Percentiles rank a stretch among this genome's conserved stretches.
Conservation (phyloP, 1,139 yeast species). For the Kluyveromyces marxianus region DNA sequence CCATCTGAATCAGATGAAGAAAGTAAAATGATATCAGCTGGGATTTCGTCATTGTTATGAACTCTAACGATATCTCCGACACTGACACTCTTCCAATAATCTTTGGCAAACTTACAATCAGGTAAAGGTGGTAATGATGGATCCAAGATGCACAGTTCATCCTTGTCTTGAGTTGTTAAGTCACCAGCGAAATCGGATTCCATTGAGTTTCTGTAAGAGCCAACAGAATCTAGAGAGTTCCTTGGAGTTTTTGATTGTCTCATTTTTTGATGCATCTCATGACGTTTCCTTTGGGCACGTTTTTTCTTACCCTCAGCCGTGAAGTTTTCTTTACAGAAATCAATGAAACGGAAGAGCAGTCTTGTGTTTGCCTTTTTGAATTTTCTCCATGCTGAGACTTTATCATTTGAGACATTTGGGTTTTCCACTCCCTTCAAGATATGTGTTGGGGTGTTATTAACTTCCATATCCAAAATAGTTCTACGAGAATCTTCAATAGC, state of each 20-base stretch:
- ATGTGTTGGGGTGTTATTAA: constrained; percentile 82
- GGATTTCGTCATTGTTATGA: constrained; percentile 82
- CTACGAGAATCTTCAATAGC: constrained; percentile 92
- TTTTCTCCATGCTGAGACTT: constrained; percentile 50
- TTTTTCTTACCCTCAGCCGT: constrained; percentile 34
- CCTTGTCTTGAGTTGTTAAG: constrained; percentile 21
- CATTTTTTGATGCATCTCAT: constrained; percentile 11
- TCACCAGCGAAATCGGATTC: constrained; percentile 21
- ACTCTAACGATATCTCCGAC: constrained; percentile 88
- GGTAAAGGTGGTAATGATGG: constrained; percentile 21
- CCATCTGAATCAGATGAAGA: constrained; percentile 86
- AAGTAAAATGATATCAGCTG: constrained; percentile 78
- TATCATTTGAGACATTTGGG: constrained; percentile 63
- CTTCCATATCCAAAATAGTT: constrained; percentile 68
- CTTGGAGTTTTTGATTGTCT: constrained; percentile 20
- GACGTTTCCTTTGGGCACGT: constrained; percentile 20
- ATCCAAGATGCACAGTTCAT: constrained; percentile 22
- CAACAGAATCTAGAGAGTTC: constrained; percentile 27
- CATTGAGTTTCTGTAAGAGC: constrained; percentile 26
- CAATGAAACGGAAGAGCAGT: constrained; percentile 25
- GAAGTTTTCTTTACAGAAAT: constrained; percentile 30
- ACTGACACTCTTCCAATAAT: constrained; percentile 78
- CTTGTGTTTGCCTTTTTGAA: constrained; percentile 47
- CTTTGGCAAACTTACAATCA: constrained; percentile 48
- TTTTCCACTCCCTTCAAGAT: constrained; percentile 63